Percentiles rank a stretch among this genome's conserved stretches.
Conservation (phyloP, 2,329 filamentous ascomycete genomes). For the Plectosphaerella plurivora region DNA sequence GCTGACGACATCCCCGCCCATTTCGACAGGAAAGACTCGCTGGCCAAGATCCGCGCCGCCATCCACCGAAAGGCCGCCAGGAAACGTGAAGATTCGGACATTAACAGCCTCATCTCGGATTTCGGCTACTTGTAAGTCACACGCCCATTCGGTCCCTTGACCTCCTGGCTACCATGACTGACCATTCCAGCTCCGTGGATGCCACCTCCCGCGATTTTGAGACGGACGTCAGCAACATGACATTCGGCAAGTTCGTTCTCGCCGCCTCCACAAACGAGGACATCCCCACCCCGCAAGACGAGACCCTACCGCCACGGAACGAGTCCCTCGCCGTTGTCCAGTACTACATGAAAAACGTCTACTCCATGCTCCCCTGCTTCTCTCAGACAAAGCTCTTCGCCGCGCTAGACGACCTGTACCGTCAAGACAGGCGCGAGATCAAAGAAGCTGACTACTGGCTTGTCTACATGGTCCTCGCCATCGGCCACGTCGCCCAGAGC, state of each 20-base stretch:
- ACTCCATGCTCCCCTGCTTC: constrained; percentile 76
- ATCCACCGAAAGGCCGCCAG: constrained; percentile 62
- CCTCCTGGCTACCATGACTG: constrained; percentile 11
- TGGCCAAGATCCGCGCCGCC: constrained; percentile 56
- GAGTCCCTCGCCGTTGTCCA: constrained; percentile 67
- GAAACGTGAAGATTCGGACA: constrained; percentile 72
- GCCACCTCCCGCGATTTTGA: constrained; percentile 93
- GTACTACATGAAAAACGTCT: constrained; percentile 81
- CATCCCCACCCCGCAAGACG: constrained; percentile 57
- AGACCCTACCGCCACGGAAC: constrained; percentile 66
- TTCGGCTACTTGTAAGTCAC: constrained; percentile 77
- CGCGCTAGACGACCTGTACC: constrained; percentile 78
- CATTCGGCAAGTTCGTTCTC: constrained; percentile 82
- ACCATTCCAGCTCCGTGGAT: constrained; percentile 70
- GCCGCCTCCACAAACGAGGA: constrained; percentile 75
- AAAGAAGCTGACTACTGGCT: constrained; percentile 76
- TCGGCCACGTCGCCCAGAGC: constrained; percentile 72
- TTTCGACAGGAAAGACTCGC: constrained; percentile 58
- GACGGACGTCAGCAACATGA: constrained; percentile 82
- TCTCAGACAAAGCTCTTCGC: constrained; percentile 73
- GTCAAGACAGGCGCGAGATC: constrained; percentile 59
- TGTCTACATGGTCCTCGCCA: constrained; percentile 84
- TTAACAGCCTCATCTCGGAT: constrained; percentile 88
- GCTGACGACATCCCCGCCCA: constrained; percentile 39
- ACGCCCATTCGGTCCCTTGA: not conserved